Evolutionary conservation across 306 rosid genomes (phyloP), one percentile per base, ranked within the genome.

Genomic region (Acacia melanoxylon): DNA sequence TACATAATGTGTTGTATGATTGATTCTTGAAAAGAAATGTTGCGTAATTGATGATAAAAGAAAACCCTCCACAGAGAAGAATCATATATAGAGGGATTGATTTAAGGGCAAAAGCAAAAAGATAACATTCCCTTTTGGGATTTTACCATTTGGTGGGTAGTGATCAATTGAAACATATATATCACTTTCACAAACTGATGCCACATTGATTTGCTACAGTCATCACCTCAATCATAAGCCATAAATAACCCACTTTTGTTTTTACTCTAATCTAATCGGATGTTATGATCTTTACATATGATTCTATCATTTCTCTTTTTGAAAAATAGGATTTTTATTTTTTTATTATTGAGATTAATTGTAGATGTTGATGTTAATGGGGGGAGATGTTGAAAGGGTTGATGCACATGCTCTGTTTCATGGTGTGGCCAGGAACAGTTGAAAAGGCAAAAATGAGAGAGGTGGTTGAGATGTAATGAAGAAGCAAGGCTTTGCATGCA

Each of bases 401-500:
- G n/a, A 24, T 25, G 61, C 61, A 25, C 66, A 51, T 72, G 56
- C 45, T 1, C 70, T 79, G 72, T 71, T 71, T n/a, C 78, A 71
- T 80, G 45, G 62, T 25, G 66, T 80, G 78, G 72, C 14, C 15
- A 58, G 12, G 66, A 74, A 67, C 69, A 66, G 77, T 72, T 78
- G 70, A 74, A 41, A 80, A 25, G 63, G 45, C n/a, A 14, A 75
- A 75, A 75, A 70, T 35, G 25, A 0, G 22, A 41, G 54, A 59
- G 48, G 78, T 48, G 42, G 69, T 29, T 27, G 72, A 51, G 82
- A 76, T 71, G 89, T 79, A 81, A 83, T 33, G 76, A 72, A 10
- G 69, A 79, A 7, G 22, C 22, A 72, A 75, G 31, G 22, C 66
- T 76, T 67, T 11, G 35, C 67, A 70, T 70, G 35, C 37, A 72